phyloP scores from a whole-genome alignment of 768 basidiomycete genomes.

The Phaffia australis region DNA sequence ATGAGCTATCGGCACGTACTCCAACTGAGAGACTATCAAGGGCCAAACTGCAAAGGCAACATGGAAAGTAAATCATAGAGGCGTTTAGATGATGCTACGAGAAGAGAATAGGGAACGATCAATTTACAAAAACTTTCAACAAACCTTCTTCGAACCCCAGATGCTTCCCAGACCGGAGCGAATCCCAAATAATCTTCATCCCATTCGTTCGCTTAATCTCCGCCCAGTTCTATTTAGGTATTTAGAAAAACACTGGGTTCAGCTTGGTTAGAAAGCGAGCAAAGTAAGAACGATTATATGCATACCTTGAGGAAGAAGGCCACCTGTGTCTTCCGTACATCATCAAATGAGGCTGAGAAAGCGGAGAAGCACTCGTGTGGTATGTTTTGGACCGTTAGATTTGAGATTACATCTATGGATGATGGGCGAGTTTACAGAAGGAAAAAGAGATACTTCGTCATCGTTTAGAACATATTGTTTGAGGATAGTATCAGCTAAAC shows the following conservation, averaged over 20 bases:
- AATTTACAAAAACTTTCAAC: background rate
- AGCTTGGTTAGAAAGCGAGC: background rate
- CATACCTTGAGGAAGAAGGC: slow-evolving; percentile 30
- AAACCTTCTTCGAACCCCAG: slow-evolving; percentile 38
- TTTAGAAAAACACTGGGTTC: background rate
- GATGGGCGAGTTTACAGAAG: background rate
- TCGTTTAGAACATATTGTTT: background rate
- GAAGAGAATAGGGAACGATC: background rate
- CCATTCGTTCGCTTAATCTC: slow-evolving; percentile 72
- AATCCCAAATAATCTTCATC: slow-evolving; percentile 57
- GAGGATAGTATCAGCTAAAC: too few relatives aligned
- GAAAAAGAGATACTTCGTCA: background rate
- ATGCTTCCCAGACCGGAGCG: slow-evolving; percentile 60
- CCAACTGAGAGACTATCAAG: slow-evolving; percentile 22
- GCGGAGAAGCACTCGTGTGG: slow-evolving; percentile 76
- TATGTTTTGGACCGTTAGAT: slow-evolving; percentile 66
- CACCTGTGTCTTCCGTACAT: slow-evolving; percentile 56
- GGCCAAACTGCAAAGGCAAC: slow-evolving; percentile 12
- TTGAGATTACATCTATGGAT: slow-evolving; percentile 51
- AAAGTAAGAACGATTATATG: slow-evolving; percentile 10
- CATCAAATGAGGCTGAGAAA: slow-evolving; percentile 70
- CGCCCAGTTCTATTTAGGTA: slow-evolving; percentile 57
- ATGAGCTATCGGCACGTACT: slow-evolving; percentile 14
- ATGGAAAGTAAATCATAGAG: background rate
- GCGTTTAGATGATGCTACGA: background rate